Conservation (phyloP, 352 stramenopile genomes). For the Globisporangium lucens region DNA sequence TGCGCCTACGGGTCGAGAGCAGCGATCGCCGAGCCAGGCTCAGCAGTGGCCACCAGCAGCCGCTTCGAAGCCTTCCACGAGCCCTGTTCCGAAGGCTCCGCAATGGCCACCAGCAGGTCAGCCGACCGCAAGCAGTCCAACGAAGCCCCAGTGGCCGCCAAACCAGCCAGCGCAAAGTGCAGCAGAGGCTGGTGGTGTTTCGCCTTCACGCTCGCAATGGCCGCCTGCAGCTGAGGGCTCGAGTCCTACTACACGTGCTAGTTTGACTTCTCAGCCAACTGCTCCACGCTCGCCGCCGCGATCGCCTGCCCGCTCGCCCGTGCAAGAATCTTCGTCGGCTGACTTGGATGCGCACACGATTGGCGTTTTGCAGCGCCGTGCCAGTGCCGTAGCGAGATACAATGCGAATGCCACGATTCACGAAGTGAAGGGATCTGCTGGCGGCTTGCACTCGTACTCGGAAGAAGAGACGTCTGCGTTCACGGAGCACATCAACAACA, state of each 20-base stretch:
- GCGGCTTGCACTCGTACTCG: slow-evolving; percentile 85
- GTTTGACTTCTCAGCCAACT: slow-evolving; percentile 16
- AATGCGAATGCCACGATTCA: slow-evolving; percentile 71
- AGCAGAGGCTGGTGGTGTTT: slow-evolving; percentile 5
- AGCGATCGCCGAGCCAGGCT: not conserved
- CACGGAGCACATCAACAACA: slow-evolving; percentile 93
- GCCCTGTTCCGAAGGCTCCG: slow-evolving; percentile 5
- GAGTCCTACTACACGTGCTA: not conserved
- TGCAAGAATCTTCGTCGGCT: not conserved
- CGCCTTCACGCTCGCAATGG: slow-evolving; percentile 38
- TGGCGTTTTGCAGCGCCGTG: slow-evolving; percentile 57
- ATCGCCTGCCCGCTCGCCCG: slow-evolving; percentile 20
- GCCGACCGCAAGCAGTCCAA: slow-evolving; percentile 9
- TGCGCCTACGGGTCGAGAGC: slow-evolving; percentile 2
- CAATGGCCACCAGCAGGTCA: slow-evolving; percentile 16
- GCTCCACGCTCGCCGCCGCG: slow-evolving; percentile 23
- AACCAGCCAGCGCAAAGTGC: slow-evolving; percentile 18
- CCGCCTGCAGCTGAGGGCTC: slow-evolving; percentile 25
- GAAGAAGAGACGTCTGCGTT: slow-evolving; percentile 90
- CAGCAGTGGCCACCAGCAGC: slow-evolving; percentile 38
- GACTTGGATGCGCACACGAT: slow-evolving; percentile 48
- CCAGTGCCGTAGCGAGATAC: slow-evolving; percentile 52
- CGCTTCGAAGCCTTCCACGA: slow-evolving; percentile 10
- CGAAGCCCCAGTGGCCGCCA: slow-evolving; percentile 46
- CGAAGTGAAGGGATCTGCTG: slow-evolving; percentile 73